phyloP scores from a whole-genome alignment of 345 rosid genomes.

The Arabidopsis arenosa region DNA sequence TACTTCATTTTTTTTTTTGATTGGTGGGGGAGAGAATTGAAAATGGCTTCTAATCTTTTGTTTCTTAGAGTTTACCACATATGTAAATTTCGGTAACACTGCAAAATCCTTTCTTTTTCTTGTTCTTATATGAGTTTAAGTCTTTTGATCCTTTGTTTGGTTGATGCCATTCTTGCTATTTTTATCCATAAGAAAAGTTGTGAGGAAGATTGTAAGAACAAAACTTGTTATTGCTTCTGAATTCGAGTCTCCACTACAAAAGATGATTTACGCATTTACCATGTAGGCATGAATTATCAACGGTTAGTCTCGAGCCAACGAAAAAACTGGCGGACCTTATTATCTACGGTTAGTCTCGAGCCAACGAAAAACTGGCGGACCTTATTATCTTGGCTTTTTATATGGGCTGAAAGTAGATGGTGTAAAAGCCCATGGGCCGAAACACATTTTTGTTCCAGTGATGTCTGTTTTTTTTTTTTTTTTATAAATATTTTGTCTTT shows the following conservation, averaged over 20 bases:
- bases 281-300: too few relatives aligned
- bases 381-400: neutral
- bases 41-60: slow-evolving; percentile 11
- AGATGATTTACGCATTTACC: too few relatives aligned
- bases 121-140: neutral
- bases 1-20: neutral
- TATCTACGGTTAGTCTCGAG: neutral
- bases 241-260: neutral
- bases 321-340: too few relatives aligned
- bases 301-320: too few relatives aligned
- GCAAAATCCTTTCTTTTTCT: neutral
- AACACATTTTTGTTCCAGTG: neutral
- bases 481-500: slow-evolving; percentile 12
- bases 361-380: neutral
- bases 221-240: neutral
- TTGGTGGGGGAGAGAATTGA: neutral
- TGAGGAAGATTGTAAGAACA: neutral
- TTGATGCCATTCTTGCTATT: neutral
- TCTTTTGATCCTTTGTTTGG: slow-evolving; percentile 24
- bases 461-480: neutral
- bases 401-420: neutral
- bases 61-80: slow-evolving; percentile 26
- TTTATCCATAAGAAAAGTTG: slow-evolving; percentile 2
- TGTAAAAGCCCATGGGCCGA: slow-evolving; percentile 21
- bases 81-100: slow-evolving; percentile 32